These are phyloP conservation scores for Lactifluus pinguis DNA, from an alignment of 768 basidiomycete genomes.

Conservation along the genomic window DNA sequence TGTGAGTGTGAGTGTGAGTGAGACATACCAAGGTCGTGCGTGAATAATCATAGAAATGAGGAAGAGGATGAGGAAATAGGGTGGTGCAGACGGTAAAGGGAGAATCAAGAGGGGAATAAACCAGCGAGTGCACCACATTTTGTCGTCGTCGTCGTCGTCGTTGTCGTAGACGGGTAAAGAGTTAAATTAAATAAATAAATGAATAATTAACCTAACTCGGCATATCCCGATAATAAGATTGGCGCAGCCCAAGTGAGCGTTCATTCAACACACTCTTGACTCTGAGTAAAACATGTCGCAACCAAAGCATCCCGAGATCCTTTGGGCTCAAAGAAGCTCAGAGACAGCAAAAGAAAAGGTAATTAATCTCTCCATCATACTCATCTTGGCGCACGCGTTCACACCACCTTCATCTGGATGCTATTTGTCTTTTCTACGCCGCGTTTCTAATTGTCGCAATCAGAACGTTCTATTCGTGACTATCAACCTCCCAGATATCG, in stretches of 20 bases:
- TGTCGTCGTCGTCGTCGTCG: not conserved
- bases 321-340: slow-evolving; percentile 93
- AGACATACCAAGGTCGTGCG: slow-evolving; percentile 71
- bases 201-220: not conserved
- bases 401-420: not conserved
- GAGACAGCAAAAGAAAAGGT: slow-evolving; percentile 59
- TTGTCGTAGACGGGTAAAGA: not conserved
- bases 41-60: slow-evolving; percentile 70
- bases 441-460: not conserved
- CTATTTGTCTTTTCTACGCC: not conserved
- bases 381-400: not conserved
- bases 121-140: slow-evolving; percentile 69
- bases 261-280: not conserved
- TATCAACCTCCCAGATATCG: slow-evolving; percentile 72
- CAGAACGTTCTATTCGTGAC: slow-evolving; percentile 87
- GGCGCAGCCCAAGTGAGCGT: too few species aligned
- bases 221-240: slow-evolving; percentile 1
- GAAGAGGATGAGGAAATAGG: slow-evolving; percentile 72
- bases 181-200: not conserved
- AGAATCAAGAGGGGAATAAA: slow-evolving; percentile 69
- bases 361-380: slow-evolving; percentile 4
- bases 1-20: not conserved
- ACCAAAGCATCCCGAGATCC: slow-evolving; percentile 68
- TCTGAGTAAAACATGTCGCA: slow-evolving; percentile 11
- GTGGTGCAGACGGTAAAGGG: slow-evolving; percentile 71